phyloP scores from a whole-genome alignment of 305 asterid species.

The Petunia hybrid region DNA sequence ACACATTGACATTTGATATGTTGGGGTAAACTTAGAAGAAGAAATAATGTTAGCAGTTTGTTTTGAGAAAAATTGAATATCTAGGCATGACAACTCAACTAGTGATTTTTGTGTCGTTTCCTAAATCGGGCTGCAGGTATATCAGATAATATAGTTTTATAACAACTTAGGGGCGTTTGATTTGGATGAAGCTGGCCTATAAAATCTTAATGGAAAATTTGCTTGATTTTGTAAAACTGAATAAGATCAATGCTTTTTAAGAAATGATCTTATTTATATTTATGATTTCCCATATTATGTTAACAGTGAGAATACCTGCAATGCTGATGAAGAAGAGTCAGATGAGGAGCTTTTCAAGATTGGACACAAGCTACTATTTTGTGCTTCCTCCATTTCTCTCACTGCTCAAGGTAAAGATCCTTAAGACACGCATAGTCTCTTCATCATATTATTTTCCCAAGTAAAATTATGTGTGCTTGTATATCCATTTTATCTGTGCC shows the following conservation, averaged over 20 bases:
- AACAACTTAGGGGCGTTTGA: background rate
- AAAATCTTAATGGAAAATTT: background rate
- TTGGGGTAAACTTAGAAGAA: background rate
- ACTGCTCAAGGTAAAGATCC: slow-evolving; percentile 67
- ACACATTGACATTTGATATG: background rate
- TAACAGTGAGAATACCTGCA: slow-evolving; percentile 56
- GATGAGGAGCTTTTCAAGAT: slow-evolving; percentile 59
- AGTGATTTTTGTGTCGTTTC: background rate
- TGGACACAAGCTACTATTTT: slow-evolving; percentile 64
- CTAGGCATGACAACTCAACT: background rate
- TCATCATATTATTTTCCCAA: background rate
- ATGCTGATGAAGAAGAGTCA: slow-evolving; percentile 51
- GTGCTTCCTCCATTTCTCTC: slow-evolving; percentile 76
- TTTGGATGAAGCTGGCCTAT: background rate
- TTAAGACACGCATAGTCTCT: background rate
- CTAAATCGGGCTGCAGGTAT: background rate
- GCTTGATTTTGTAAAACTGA: background rate
- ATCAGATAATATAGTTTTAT: background rate
- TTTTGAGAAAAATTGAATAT: background rate
- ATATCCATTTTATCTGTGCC: background rate
- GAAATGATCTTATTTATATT: background rate
- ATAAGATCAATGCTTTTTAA: background rate
- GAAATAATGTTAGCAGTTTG: background rate
- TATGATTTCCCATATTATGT: slow-evolving; percentile 31
- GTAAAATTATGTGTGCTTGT: background rate